phyloP scores from a whole-genome alignment of 176 grass and related monocot genomes.

The Carex kokanica region DNA sequence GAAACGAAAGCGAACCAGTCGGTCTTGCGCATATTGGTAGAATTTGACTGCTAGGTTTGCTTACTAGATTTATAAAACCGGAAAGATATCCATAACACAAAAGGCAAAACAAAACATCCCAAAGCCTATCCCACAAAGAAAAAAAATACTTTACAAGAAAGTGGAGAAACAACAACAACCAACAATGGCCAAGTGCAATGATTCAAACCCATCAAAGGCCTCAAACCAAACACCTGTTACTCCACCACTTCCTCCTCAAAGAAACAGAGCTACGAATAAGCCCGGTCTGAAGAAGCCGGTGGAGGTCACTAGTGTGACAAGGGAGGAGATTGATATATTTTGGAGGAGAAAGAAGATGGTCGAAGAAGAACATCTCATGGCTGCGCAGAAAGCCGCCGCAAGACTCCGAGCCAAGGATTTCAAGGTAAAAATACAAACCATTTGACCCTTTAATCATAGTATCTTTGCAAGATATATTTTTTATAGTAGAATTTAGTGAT shows the following conservation, averaged over 20 bases:
- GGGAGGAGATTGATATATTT: constrained; percentile 57
- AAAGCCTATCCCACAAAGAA: neutral
- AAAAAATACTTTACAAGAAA: neutral
- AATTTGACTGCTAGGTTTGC: neutral
- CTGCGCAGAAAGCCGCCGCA: constrained; percentile 65
- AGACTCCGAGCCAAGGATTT: constrained; percentile 59
- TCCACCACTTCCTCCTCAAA: constrained; percentile 11
- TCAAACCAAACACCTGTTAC: constrained; percentile 1
- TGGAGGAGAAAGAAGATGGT: constrained; percentile 69
- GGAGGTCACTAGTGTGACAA: constrained; percentile 57
- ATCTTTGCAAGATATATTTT: neutral
- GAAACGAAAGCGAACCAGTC: neutral
- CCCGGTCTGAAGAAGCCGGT: constrained; percentile 24
- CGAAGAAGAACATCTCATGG: constrained; percentile 57
- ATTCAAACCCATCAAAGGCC: neutral
- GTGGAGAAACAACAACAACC: neutral
- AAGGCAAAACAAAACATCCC: constrained; percentile 3
- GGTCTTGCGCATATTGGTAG: constrained; percentile 10
- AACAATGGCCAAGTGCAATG: constrained; percentile 14
- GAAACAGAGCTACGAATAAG: constrained; percentile 19
- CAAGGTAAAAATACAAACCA: constrained; percentile 38
- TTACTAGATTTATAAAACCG: constrained; percentile 10
- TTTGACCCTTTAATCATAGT: neutral
- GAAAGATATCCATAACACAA: constrained; percentile 7
- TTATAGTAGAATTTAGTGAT: neutral